Percentiles rank a stretch among this genome's conserved stretches.
Evolutionary conservation across 768 basidiomycete genomes (phyloP).

Genomic region (Lactifluus pinguis): DNA sequence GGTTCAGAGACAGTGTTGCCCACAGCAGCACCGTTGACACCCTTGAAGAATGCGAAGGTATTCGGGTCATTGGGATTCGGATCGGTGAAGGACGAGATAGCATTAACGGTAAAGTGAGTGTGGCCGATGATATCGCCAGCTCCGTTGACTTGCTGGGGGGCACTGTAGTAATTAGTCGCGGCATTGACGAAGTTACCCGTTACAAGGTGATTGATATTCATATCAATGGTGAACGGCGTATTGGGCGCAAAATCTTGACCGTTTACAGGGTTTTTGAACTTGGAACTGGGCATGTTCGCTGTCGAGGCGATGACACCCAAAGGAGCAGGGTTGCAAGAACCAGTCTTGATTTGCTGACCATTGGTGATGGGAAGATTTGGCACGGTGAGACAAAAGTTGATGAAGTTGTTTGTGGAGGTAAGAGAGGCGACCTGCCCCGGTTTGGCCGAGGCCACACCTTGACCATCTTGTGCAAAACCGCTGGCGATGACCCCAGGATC

Average conservation of each 20-base stretch:
- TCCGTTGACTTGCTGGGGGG: constrained; percentile 43
- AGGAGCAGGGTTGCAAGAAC: constrained; percentile 53
- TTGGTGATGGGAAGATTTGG: constrained; percentile 47
- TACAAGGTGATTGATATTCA: constrained; percentile 37
- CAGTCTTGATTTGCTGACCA: constrained; percentile 42
- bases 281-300: constrained; percentile 44
- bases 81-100: constrained; percentile 37
- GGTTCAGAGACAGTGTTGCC: constrained; percentile 32
- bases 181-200: constrained; percentile 56
- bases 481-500: constrained; percentile 41
- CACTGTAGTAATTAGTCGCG: constrained; percentile 40
- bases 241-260: constrained; percentile 36
- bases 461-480: constrained; percentile 48
- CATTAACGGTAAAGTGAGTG: constrained; percentile 53
- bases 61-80: constrained; percentile 41
- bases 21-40: constrained; percentile 37
- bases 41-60: constrained; percentile 52
- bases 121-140: constrained; percentile 51
- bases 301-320: constrained; percentile 50
- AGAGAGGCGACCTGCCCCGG: constrained; percentile 47
- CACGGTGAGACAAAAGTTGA: constrained; percentile 51
- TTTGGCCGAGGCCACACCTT: constrained; percentile 14
- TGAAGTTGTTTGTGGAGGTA: constrained; percentile 66
- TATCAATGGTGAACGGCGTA: constrained; percentile 41
- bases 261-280: constrained; percentile 44